Base-by-base conservation (phyloP, 768 basidiomycete species). In the Rhizopogon vinicolor region DNA sequence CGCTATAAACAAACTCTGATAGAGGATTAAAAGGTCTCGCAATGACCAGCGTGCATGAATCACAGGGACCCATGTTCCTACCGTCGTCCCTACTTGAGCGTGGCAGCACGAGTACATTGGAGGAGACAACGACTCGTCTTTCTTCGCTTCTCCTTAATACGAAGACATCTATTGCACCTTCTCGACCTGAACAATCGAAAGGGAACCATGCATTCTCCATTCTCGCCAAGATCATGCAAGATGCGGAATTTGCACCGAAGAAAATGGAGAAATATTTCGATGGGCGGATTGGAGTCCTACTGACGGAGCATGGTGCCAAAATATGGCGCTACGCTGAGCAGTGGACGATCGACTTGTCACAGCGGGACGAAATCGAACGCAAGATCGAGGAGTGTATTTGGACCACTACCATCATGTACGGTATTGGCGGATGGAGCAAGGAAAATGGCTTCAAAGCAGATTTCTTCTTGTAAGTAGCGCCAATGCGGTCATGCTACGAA, bases 341-440 rank as follows among this genome's bases (percentile, higher is more conserved):
- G 44, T 82, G 80, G 80, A 69, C 61, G 5, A 57, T 74, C 35
- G 66, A 78, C 49, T 59, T 64, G 18, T 48, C 59, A 28, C 52
- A 69, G 53, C 53, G 69, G 46, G 52, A 67, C 19, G 68, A 73
- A 51, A 60, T 82, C 5, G 69, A 73, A 16, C 60, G 68, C 29
- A 85, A 83, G 65, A 72, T 84, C 6, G 81, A 82, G 60, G 84
- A 87, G 63, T 61, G 87, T 7, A 66, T 68, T 3, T 87, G 82
- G 80, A 67, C 75, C 40, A 75, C 72, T 45, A 66, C 66, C 0
- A 58, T 84, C 8, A 69, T 84, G 19, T 89, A 81, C 60, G 82
- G 75, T 3, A 68, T 84, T 28, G 75, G 74, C 19, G 84, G 80
- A 3, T 82, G 76, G 73, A 65, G 71, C 41, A 56, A 5, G 59